Conservation (phyloP, 176 grass and related monocot species). For the Eleusine indica region DNA sequence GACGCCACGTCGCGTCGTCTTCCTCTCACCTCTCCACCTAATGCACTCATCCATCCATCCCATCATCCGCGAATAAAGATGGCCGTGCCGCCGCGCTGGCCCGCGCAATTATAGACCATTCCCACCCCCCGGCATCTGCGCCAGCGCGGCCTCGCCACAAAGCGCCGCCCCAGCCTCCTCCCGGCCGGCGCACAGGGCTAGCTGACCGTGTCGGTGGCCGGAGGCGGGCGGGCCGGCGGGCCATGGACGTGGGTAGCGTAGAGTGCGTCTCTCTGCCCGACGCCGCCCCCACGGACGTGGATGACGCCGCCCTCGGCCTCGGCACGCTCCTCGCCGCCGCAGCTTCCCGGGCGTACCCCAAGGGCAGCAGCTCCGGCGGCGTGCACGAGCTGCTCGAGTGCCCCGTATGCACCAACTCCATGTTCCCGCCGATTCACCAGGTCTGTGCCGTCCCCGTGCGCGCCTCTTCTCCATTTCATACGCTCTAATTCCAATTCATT, state of each 20-base stretch:
- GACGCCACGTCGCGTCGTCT: not conserved
- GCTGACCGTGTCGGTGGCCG: not conserved
- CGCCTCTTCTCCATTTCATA: too few relatives aligned
- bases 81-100: constrained; percentile 10
- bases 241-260: constrained; percentile 67
- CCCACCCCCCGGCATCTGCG: constrained; percentile 38
- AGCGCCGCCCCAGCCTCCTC: constrained; percentile 11
- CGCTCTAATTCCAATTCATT: not conserved
- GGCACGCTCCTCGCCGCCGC: constrained; percentile 35
- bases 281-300: constrained; percentile 38
- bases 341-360: constrained; percentile 41
- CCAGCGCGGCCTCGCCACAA: constrained; percentile 32
- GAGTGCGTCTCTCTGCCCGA: constrained; percentile 77
- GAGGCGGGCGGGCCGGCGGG: constrained; percentile 10
- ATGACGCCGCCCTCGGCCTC: constrained; percentile 39
- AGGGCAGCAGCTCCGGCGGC: constrained; percentile 41
- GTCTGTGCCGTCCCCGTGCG: constrained; percentile 10
- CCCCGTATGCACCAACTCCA: constrained; percentile 97
- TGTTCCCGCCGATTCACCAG: constrained; percentile 98
- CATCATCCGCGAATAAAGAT: not conserved
- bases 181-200: constrained; percentile 20
- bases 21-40: not conserved
- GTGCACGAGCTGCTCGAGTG: constrained; percentile 98
- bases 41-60: not conserved
- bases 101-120: constrained; percentile 9